phyloP scores from a whole-genome alignment of 495 filamentous ascomycete species.

The Aspergillus kassunensis region DNA sequence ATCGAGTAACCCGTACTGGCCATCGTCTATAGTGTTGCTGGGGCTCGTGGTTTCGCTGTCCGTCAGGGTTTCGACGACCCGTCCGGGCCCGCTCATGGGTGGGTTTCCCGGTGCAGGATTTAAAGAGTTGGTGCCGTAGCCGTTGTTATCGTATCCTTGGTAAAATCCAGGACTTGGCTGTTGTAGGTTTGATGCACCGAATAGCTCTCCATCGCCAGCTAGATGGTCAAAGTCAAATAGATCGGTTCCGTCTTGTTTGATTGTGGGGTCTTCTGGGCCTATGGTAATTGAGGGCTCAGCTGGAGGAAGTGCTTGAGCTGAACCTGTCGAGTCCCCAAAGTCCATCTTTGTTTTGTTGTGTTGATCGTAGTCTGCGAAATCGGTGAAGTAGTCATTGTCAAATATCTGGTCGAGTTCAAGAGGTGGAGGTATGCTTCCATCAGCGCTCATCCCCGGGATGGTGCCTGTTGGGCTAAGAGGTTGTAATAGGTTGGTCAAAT shows the following conservation, averaged over 20 bases:
- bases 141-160: conserved; percentile 29
- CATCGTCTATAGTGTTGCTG: conserved; percentile 31
- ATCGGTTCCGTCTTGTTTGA: conserved; percentile 30
- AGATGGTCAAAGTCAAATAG: conserved; percentile 44
- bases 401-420: conserved; percentile 70
- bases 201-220: conserved; percentile 36
- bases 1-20: conserved; percentile 4
- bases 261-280: conserved; percentile 18
- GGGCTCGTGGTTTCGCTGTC: conserved; percentile 49
- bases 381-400: conserved; percentile 59
- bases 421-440: conserved; percentile 35
- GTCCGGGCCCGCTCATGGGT: conserved; percentile 19
- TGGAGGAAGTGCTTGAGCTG: conserved; percentile 7
- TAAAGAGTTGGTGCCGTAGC: conserved; percentile 23
- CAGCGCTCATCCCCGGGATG: conserved; percentile 66
- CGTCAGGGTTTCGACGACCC: conserved; percentile 43
- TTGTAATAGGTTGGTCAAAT: conserved; percentile 64
- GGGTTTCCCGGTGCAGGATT: neutral
- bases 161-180: conserved; percentile 25
- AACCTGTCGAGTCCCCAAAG: conserved; percentile 17
- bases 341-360: conserved; percentile 26
- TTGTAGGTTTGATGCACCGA: conserved; percentile 26
- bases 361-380: conserved; percentile 32
- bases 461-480: conserved; percentile 74
- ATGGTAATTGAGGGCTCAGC: conserved; percentile 10